phyloP scores from a whole-genome alignment of 495 filamentous ascomycete species.

The Endocarpon pusillum region DNA sequence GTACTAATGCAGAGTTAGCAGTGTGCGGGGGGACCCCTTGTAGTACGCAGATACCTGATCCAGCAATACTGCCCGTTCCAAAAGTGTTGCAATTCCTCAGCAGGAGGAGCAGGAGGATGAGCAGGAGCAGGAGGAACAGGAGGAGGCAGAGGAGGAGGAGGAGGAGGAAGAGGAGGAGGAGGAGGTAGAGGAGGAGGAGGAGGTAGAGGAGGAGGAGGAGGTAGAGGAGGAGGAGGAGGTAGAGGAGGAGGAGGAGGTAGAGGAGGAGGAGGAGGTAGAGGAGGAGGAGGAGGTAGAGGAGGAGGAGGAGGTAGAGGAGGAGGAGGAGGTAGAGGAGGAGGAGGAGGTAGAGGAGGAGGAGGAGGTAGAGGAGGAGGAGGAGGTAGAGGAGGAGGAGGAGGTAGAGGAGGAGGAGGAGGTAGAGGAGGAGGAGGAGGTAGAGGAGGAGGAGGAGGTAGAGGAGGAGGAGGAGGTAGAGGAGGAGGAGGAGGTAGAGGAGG shows the following conservation, averaged over 20 bases:
- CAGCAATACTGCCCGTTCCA: too few species aligned
- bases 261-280: not conserved
- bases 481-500: slow-evolving; percentile 11
- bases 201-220: not conserved
- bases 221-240: slow-evolving; percentile 1
- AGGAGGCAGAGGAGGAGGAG: too few species aligned
- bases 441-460: slow-evolving; percentile 10
- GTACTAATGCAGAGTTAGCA: too few species aligned
- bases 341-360: not conserved
- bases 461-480: slow-evolving; percentile 14
- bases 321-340: slow-evolving; percentile 3
- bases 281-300: slow-evolving; percentile 1
- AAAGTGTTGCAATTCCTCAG: too few species aligned
- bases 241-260: slow-evolving; percentile 3
- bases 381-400: slow-evolving; percentile 11
- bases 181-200: slow-evolving; percentile 2
- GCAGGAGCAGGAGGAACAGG: too few species aligned
- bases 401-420: slow-evolving; percentile 11
- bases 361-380: not conserved
- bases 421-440: slow-evolving; percentile 12
- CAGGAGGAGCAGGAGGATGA: slow-evolving; percentile 9
- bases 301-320: slow-evolving; percentile 11
- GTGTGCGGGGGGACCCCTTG: too few species aligned
- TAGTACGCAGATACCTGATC: too few species aligned
- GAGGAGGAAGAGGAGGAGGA: slow-evolving; percentile 10